These are phyloP conservation scores for Silene vulgaris DNA, from an alignment of 179 eudicot species.

Conservation along the genomic window DNA sequence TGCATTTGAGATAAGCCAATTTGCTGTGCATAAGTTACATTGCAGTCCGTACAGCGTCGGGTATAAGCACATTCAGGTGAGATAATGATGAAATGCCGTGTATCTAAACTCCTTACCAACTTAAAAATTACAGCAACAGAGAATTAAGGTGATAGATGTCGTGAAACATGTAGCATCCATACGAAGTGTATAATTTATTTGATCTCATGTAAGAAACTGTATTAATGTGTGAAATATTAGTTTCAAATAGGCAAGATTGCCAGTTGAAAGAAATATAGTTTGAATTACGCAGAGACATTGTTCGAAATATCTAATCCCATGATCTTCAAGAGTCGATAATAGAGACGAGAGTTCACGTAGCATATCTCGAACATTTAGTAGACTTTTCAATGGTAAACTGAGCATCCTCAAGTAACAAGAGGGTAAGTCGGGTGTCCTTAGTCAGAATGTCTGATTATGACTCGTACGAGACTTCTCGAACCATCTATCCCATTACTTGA, in stretches of 20 bases:
- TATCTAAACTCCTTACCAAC: background rate
- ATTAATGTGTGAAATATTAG: background rate
- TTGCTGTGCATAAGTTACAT: background rate
- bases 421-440: too few relatives aligned
- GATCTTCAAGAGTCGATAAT: too few relatives aligned
- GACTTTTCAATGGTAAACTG: too few relatives aligned
- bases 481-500: too few relatives aligned
- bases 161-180: background rate
- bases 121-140: background rate
- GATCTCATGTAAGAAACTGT: background rate
- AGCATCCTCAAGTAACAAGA: too few relatives aligned
- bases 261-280: background rate
- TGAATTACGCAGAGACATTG: background rate
- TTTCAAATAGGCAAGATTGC: background rate
- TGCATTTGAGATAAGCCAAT: conserved; percentile 61
- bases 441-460: too few relatives aligned
- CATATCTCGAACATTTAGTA: too few relatives aligned
- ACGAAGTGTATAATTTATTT: background rate
- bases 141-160: conserved; percentile 2
- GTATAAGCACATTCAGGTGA: conserved; percentile 10
- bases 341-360: too few relatives aligned
- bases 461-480: too few relatives aligned
- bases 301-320: too few relatives aligned
- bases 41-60: conserved; percentile 9
- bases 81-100: background rate